Evolutionary conservation across 371 early-diverging fungal species (phyloP), one percentile per base, ranked within the genome.

Genomic region (Circinella minor): DNA sequence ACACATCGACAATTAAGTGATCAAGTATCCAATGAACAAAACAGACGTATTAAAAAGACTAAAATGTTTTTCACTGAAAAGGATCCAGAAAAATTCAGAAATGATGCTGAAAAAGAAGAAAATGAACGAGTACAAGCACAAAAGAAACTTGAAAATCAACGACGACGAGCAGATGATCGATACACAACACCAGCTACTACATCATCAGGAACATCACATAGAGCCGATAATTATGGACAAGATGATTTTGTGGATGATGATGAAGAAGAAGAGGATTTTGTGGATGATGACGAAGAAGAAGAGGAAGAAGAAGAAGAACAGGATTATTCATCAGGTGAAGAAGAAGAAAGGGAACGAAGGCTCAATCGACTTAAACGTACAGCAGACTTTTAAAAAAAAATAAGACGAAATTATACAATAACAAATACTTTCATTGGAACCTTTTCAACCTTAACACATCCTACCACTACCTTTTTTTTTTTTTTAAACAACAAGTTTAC

Each of bases 1-100:
- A 90, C 92, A 0, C 93, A 93, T 75, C 82, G 85, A 71, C 86
- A 88, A 62, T 66, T 93, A 37, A 91, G 89, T 4, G 87, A 86
- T 5, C 82, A 88, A 17, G 90, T 92, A 61, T 88, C 90, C 6
- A 43, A 1, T 5, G 89, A 84, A 38, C 85, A 84, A 67, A 89
- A 90, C 69, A 92, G 89, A 74, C 84, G 77, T 57, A 78, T 77
- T 63, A 85, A 84, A 11, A 43, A 43, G 64, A 92, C 93, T 17
- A 91, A 91, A 73, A 79, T 90, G 81, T 86, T 89, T 61, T 84
- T 88, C 37, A 88, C 87, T 11, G 81, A 89, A 54, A 80, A 81
- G 36, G 88, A 91, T 74, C 89, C 89, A 5, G 88, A 89, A 59
- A 38, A 70, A 18, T 67, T 79, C 37, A 80, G 80, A 36, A 79